Evolutionary conservation across 768 basidiomycete genomes (phyloP), one percentile per base, ranked within the genome.

Genomic region (Pluteus cervinus): DNA sequence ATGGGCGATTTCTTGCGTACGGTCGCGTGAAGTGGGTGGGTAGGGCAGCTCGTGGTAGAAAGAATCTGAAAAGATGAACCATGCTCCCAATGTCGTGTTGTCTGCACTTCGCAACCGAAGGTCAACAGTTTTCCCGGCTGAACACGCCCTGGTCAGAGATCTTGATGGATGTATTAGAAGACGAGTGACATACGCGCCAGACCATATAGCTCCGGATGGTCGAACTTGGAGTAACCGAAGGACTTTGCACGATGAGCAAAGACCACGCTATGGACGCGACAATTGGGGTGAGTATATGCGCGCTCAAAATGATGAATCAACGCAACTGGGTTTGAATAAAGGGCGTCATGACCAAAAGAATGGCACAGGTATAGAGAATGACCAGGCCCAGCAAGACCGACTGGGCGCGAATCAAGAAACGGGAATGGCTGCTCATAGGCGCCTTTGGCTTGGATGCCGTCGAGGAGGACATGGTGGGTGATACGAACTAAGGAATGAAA

Each of bases 41-140:
- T 46, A 49, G 5, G 58, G 60, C 17, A 61, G 48, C 9, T 46
- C 53, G 34, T 60, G 63, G 51, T 75, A 75, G 48, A 63, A 68
- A 0, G 61, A 53, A 24, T 79, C 72, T 2, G 78, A 68, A 28
- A 79, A 68, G 36, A 76, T 60, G 52, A 79, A 78, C 80, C 80
- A 83, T 8, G 78, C 76, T 18, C 86, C 86, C 22, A 86, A 54
- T 0, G 59, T 64, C 16, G 71, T 71, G 42, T 80, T 79, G 53
- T 88, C 86, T 2, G 68, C 49, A 7, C 81, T 81, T n/a, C 56
- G 62, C 7, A 88, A 52, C 29, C 65, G 56, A 28, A 81, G 49
- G 47, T 84, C 80, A 22, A 72, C 62, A 0, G 79, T 71, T 50
- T 81, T 83, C 29, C 70, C 73, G 17, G 79, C 79, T 81, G 18